Base-by-base conservation (phyloP, 2,329 filamentous ascomycete genomes). In the Phialophora expanda region DNA sequence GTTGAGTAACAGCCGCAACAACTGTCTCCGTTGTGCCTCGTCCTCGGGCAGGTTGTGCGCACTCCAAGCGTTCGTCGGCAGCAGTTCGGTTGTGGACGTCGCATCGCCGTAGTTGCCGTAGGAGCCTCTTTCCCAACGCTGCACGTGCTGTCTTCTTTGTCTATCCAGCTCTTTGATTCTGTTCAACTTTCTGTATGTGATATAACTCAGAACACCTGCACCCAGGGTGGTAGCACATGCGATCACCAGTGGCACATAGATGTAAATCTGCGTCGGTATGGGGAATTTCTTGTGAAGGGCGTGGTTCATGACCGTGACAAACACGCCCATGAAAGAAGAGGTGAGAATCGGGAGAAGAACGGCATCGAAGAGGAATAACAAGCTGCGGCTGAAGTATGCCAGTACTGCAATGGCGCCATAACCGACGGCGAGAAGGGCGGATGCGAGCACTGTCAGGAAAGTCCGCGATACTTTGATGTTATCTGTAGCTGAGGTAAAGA, bases 11-110 rank as follows among this genome's bases (percentile, higher is more conserved):
- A 77, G 73, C 38, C 76, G 75, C 12, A 73, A 64, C 28, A 79
- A 69, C 59, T 80, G 76, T 41, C 75, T 76, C 38, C 78, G 76
- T 61, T 79, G 76, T 71, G 77, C 75, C 59, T 80, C 77, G 58
- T 80, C 78, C 24, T 76, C 75, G 3, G 71, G 71, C 20, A 71
- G 44, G n/a, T 55, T 61, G 53, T 58, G 53, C 20, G 3, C 44
- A 20, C 24, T 62, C 58, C 48, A 56, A 32, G 28, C 44, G 46
- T 61, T 61, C 41, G 67, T 62, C 8, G 67, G 67, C 34, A 67
- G 54, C 28, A 69, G 48, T 41, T 69, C 67, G 5, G 64, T 65
- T 4, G 67, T 69, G 12, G 67, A 69, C 17, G 62, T 51, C 17
- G 60, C 67, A 50, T 69, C 67, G n/a, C 67, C 67, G 46, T 69